Conservation (phyloP, 805 yeast species). For the Ogataea paradorogensis region DNA sequence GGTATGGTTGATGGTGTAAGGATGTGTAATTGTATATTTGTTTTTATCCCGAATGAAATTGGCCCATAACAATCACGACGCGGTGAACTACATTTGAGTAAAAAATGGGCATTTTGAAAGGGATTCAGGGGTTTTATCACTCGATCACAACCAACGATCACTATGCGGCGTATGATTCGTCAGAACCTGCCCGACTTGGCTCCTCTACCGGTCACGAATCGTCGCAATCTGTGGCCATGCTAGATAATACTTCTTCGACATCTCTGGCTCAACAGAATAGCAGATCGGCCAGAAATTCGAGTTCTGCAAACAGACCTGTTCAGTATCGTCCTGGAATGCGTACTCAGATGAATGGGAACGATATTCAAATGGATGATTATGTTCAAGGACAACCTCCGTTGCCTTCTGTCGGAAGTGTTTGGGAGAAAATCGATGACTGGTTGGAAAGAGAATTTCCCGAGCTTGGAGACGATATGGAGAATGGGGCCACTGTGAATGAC, state of each 20-base stretch:
- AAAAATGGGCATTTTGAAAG: conserved; percentile 30
- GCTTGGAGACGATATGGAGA: conserved; percentile 70
- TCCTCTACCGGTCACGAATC: conserved; percentile 23
- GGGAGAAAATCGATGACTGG: conserved; percentile 91
- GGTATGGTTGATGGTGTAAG: conserved; percentile 8
- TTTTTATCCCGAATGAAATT: conserved; percentile 1
- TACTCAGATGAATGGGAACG: conserved; percentile 45
- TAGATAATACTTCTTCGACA: conserved; percentile 32
- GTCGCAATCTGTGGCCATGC: conserved; percentile 29
- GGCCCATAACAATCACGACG: conserved; percentile 4
- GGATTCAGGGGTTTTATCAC: conserved; percentile 38
- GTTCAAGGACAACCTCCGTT: conserved; percentile 47
- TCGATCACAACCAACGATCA: conserved; percentile 59
- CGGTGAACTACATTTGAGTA: conserved; percentile 1
- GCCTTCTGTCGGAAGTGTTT: conserved; percentile 71
- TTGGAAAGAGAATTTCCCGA: conserved; percentile 75
- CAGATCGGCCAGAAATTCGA: conserved; percentile 40
- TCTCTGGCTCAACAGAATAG: conserved; percentile 36
- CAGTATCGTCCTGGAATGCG: conserved; percentile 42
- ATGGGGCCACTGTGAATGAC: conserved; percentile 78
- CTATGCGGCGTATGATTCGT: conserved; percentile 49
- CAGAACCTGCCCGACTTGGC: conserved; percentile 30
- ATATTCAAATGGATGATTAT: conserved; percentile 49
- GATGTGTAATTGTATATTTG: conserved; percentile 5
- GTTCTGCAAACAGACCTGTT: conserved; percentile 32